Conservation (phyloP, 306 rosid species). For the Rosa rugosa region DNA sequence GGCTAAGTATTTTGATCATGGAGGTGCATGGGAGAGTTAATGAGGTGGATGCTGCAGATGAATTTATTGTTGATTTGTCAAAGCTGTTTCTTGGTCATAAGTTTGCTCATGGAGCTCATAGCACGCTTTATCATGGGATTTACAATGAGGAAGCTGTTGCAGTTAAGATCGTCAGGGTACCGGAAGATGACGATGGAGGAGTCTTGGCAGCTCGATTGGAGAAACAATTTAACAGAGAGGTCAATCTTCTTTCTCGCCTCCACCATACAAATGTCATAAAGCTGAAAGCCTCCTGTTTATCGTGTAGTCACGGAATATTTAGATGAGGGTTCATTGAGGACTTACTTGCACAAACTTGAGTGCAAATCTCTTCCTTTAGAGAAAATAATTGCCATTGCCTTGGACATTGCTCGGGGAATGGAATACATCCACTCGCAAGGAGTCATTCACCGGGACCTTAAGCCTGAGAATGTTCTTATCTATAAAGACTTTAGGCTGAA, state of each 20-base stretch:
- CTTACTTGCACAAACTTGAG: constrained; percentile 67
- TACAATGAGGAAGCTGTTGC: constrained; percentile 76
- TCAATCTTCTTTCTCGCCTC: constrained; percentile 76
- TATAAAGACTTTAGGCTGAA: constrained; percentile 54
- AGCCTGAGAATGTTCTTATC: constrained; percentile 85
- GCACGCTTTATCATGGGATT: constrained; percentile 82
- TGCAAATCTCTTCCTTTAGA: constrained; percentile 46
- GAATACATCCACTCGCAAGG: constrained; percentile 85
- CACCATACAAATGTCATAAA: constrained; percentile 74
- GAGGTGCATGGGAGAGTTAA: constrained; percentile 64
- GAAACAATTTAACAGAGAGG: constrained; percentile 74
- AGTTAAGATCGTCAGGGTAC: constrained; percentile 63
- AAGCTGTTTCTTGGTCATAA: constrained; percentile 67
- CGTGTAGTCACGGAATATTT: constrained; percentile 79
- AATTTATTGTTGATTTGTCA: constrained; percentile 69
- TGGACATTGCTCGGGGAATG: constrained; percentile 90
- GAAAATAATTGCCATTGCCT: constrained; percentile 58
- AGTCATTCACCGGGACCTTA: constrained; percentile 84
- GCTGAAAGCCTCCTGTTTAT: constrained; percentile 77
- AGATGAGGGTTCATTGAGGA: constrained; percentile 83
- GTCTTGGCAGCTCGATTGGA: constrained; percentile 59
- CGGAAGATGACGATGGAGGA: constrained; percentile 73
- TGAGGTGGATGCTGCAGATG: constrained; percentile 59
- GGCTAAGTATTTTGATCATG: constrained; percentile 62
- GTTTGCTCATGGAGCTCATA: constrained; percentile 96